Percentiles rank a stretch among this genome's conserved stretches.
Conservation (phyloP, 164 flowering plant genomes). For the Magnolia changhungtana region DNA sequence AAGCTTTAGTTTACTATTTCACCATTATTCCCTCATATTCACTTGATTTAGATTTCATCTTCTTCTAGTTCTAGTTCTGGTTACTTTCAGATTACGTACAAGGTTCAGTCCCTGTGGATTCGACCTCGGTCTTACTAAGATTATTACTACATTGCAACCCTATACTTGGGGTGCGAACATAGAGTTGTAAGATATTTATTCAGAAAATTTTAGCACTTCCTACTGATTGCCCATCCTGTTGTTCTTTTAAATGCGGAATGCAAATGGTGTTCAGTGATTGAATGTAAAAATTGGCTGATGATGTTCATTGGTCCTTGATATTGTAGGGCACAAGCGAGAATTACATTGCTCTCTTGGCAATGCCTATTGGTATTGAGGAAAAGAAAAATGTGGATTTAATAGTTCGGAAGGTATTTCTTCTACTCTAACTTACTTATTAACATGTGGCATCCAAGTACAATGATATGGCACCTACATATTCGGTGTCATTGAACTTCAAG, state of each 20-base stretch:
- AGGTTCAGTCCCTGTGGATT: too few species aligned
- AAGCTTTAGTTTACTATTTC: too few species aligned
- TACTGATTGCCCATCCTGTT: neutral
- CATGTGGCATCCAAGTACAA: neutral
- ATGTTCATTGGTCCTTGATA: neutral
- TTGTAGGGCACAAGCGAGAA: slow-evolving; percentile 14
- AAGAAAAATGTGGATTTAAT: slow-evolving; percentile 28
- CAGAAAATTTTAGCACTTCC: neutral
- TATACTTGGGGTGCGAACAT: too few species aligned
- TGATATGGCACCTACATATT: neutral
- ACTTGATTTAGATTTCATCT: too few species aligned
- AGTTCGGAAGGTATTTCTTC: slow-evolving; percentile 25
- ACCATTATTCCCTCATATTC: too few species aligned
- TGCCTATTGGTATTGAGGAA: slow-evolving; percentile 31
- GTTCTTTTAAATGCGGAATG: neutral
- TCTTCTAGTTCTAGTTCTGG: too few species aligned
- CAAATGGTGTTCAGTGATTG: neutral
- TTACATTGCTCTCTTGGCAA: slow-evolving; percentile 23
- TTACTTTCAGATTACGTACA: too few species aligned
- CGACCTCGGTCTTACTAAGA: too few species aligned
- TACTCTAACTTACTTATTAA: neutral
- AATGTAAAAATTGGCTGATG: neutral
- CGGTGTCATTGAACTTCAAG: neutral
- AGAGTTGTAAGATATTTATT: too few species aligned
- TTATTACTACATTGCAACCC: too few species aligned